A percentile compares a stretch with the other conserved stretches of the same genome.
These are phyloP conservation scores for Colletotrichum noveboracense DNA, from an alignment of 2,329 filamentous ascomycete genomes.

Conservation along the genomic window DNA sequence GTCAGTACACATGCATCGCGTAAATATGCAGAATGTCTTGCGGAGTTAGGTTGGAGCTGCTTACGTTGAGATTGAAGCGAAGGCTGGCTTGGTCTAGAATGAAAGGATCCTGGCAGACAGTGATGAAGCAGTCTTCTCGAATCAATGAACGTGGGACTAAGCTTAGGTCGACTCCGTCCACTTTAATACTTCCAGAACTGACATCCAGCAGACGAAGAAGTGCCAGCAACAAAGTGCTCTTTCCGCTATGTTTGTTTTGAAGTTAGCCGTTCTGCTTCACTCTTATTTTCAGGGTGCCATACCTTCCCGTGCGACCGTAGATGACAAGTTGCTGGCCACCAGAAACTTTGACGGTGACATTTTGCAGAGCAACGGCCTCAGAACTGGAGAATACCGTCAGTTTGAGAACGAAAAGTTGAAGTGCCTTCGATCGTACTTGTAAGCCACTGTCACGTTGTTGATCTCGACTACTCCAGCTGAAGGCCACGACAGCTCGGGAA, in stretches of 20 bases:
- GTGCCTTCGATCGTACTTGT: slow-evolving; percentile 21
- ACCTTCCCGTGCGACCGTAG: slow-evolving; percentile 11
- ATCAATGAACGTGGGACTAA: not conserved
- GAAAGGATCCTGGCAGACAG: not conserved
- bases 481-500: slow-evolving; percentile 36
- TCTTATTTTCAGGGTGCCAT: not conserved
- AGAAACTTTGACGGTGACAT: not conserved
- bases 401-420: fast-evolving
- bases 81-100: not conserved
- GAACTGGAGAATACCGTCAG: not conserved
- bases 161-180: not conserved
- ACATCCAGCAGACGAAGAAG: not conserved
- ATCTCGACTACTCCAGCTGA: slow-evolving; percentile 34
- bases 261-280: not conserved
- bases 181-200: not conserved
- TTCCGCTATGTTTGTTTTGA: not conserved
- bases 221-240: not conserved
- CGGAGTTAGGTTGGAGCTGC: not conserved
- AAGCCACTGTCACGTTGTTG: slow-evolving; percentile 33
- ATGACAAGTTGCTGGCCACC: slow-evolving; percentile 1
- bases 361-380: not conserved
- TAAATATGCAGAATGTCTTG: no score
- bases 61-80: slow-evolving; percentile 10
- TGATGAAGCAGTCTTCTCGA: not conserved
- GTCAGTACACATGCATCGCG: not conserved